These are phyloP conservation scores for Haberlea rhodopensis DNA, from an alignment of 257 asterid genomes.

Conservation along the genomic window DNA sequence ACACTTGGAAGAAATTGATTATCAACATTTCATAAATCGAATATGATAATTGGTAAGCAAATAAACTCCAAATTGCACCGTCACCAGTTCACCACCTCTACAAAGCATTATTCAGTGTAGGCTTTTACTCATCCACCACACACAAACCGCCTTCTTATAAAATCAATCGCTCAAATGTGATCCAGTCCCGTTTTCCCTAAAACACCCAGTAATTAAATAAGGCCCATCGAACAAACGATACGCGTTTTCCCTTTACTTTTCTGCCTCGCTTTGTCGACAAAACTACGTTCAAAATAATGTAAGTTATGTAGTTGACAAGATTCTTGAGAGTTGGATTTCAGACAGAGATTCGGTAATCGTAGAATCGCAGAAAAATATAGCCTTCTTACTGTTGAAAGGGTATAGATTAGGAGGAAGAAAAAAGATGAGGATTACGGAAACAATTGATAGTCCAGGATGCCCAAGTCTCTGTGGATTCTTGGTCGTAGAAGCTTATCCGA, in stretches of 20 bases:
- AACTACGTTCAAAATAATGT: not conserved
- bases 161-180: not conserved
- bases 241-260: slow-evolving; percentile 31
- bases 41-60: too few relatives aligned
- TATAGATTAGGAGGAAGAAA: slow-evolving; percentile 12
- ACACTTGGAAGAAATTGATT: too few relatives aligned
- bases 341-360: slow-evolving; percentile 3
- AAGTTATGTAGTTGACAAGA: slow-evolving; percentile 12
- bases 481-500: slow-evolving; percentile 93
- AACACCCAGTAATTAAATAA: too few relatives aligned
- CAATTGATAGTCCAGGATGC: slow-evolving; percentile 53
- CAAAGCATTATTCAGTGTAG: not conserved
- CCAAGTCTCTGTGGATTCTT: slow-evolving; percentile 60
- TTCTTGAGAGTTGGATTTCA: slow-evolving; percentile 19
- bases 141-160: not conserved
- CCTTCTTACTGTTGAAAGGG: not conserved
- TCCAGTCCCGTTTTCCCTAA: not conserved
- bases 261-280: slow-evolving; percentile 22
- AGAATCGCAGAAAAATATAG: slow-evolving; percentile 1
- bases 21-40: too few relatives aligned
- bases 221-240: slow-evolving; percentile 1
- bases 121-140: not conserved
- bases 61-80: not conserved
- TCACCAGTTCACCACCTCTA: not conserved
- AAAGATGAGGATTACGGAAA: slow-evolving; percentile 55